Conservation (phyloP, 1,139 yeast species). For the Nakaseomyces sp. region DNA sequence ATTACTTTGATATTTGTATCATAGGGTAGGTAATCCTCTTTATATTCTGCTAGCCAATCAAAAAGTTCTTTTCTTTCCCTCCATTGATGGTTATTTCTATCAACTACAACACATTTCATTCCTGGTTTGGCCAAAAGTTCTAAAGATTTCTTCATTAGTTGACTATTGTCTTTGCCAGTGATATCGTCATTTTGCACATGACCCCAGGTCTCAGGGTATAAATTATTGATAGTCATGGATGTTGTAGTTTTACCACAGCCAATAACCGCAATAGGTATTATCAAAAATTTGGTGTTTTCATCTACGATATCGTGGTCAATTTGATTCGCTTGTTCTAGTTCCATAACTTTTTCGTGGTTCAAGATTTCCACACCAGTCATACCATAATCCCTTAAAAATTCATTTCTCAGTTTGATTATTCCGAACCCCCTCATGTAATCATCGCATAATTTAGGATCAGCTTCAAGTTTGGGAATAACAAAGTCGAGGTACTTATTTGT, state of each 20-base stretch:
- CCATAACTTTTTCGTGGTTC: slow-evolving; percentile 31
- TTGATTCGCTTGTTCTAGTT: slow-evolving; percentile 30
- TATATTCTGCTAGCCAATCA: slow-evolving; percentile 39
- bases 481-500: slow-evolving; percentile 64
- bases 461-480: slow-evolving; percentile 45
- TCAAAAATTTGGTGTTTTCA: slow-evolving; percentile 42
- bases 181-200: slow-evolving; percentile 84
- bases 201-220: slow-evolving; percentile 55
- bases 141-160: slow-evolving; percentile 45
- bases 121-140: slow-evolving; percentile 32
- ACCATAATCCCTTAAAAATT: slow-evolving; percentile 44
- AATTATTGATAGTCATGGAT: slow-evolving; percentile 46
- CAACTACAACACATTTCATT: slow-evolving; percentile 54
- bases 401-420: slow-evolving; percentile 60
- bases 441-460: slow-evolving; percentile 39
- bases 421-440: slow-evolving; percentile 55
- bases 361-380: slow-evolving; percentile 40
- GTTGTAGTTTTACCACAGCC: slow-evolving; percentile 96
- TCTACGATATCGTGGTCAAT: slow-evolving; percentile 29
- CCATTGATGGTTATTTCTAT: slow-evolving; percentile 71
- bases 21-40: slow-evolving; percentile 34
- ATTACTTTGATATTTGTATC: slow-evolving; percentile 41
- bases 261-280: slow-evolving; percentile 80
- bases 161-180: slow-evolving; percentile 39
- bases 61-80: slow-evolving; percentile 65